Base-by-base conservation (phyloP, 768 basidiomycete species). In the Lyophyllum atratum region DNA sequence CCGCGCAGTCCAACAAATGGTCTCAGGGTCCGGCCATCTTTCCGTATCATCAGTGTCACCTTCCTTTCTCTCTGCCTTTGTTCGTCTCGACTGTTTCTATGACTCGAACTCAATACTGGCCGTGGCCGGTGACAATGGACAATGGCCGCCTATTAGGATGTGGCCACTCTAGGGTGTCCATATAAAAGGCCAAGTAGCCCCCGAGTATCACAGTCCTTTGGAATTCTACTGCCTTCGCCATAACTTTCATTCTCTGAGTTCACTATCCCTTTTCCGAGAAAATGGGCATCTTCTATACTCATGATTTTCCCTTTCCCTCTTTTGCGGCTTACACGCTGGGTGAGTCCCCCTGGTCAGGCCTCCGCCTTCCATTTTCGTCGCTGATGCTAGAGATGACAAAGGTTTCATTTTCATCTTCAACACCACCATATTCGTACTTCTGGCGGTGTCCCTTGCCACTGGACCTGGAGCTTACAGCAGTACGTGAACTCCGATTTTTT, bases 381-480 rank as follows among this genome's bases (percentile, higher is more conserved):
- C 46, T 49, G n/a, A 57, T 19, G 14, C 40, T 17, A 34, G 42
- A 40, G 17, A 19, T 29, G 7, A 34, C 44, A 3, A 34, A 62
- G 58, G 55, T 48, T 19, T 29, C 1, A 57, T 59, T n/a, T 59
- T 54, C 44, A 17, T 57, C 12, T 43, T 51, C 11, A 50, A 62
- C 44, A 22, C 42, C 26, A 9, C 34, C n/a, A 43, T 62, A 21
- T 54, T 62, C 15, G 45, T 49, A 14, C 39, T 66, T 12, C 29
- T 63, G 55, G 54, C 56, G 2, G 34, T 58, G 10, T 51, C 59
- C n/a, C 55, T 59, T 34, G 58, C 42, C 14, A 53, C 49, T 6
- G 61, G 58, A 28, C 28, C 55, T 26, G 58, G 58, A 42, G 24
- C 53, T 31, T 61, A 54, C n/a, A 61, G 55, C 33, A 55, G 61